These are phyloP conservation scores for Haberlea rhodopensis DNA, from an alignment of 257 asterid genomes.

Conservation along the genomic window DNA sequence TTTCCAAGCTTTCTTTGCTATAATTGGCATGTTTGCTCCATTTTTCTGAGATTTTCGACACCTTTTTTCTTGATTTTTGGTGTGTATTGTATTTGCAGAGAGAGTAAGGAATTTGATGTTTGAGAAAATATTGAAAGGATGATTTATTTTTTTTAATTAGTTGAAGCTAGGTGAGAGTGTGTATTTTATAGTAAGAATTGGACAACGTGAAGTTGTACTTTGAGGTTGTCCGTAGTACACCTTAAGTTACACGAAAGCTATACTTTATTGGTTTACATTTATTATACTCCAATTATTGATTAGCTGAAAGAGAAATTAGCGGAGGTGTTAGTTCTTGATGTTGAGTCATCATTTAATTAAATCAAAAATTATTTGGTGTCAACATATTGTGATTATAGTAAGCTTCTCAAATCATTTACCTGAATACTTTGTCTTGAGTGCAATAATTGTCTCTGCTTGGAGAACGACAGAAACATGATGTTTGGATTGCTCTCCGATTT, in stretches of 20 bases:
- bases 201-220: constrained; percentile 35
- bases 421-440: too few species aligned
- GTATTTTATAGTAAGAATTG: constrained; percentile 41
- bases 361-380: neutral
- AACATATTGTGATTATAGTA: too few species aligned
- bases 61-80: neutral
- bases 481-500: too few species aligned
- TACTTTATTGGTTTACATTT: neutral
- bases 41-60: constrained; percentile 25
- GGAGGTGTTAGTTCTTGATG: neutral
- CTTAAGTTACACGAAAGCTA: constrained; percentile 31
- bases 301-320: constrained; percentile 4
- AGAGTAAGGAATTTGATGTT: neutral
- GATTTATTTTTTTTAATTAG: too few species aligned
- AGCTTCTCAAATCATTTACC: too few species aligned
- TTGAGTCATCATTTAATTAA: neutral
- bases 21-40: constrained; percentile 72
- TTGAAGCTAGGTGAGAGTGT: constrained; percentile 13
- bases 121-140: too few species aligned
- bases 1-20: constrained; percentile 68
- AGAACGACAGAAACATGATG: too few species aligned
- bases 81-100: constrained; percentile 1
- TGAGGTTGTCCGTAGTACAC: constrained; percentile 24
- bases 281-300: constrained; percentile 34
- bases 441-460: too few species aligned